Base-by-base conservation (phyloP, 768 basidiomycete genomes). In the Paxillus ammoniavirescens region DNA sequence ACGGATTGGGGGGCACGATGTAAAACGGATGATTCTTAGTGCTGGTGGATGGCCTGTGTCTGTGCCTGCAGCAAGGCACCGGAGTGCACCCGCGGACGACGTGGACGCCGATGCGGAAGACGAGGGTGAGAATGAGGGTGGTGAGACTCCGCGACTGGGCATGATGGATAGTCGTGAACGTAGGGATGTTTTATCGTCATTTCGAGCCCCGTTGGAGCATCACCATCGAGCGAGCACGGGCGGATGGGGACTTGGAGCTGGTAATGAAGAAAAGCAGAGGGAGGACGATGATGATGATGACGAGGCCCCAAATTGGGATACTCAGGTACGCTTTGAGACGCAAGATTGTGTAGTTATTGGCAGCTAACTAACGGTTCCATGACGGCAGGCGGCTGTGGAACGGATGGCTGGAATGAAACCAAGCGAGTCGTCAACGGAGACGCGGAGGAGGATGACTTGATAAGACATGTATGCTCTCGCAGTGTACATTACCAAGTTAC, bases 231-330 rank as follows among this genome's bases (percentile, higher is more conserved):
- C 76, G 14, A 83, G 81, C 56, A 74, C 79, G n/a, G 85, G 86
- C 12, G 88, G 88, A 13, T 91, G 88, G 88, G 89, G 87, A 3
- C 72, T 89, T 2, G 89, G 86, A 7, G 79, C 73, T 5, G 81
- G 82, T 26, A 75, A 81, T 54, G 80, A 81, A 50, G 82, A 81
- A 47, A 80, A 74, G 61, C 70, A 72, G 18, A 72, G 69, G 18
- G 82, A 81, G 17, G 84, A 80, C 3, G 85, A 86, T 5, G 86
- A 87, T 35, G 84, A 87, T 7, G 85, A 86, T 17, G 84, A 83
- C 21, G 84, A 83, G 47, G 65, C 73, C 9, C 65, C 82, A 61
- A 83, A 87, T 54, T 87, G 83, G 84, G 87, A 87, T 60, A 80
- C 81, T 38, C 86, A 89, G 77, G 85, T 82, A 54, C 52, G 63